A percentile compares a stretch with the other conserved stretches of the same genome.
These are phyloP conservation scores for Chlamydomonas sp. DNA, from an alignment of 139 green algal species.

Conservation along the genomic window DNA sequence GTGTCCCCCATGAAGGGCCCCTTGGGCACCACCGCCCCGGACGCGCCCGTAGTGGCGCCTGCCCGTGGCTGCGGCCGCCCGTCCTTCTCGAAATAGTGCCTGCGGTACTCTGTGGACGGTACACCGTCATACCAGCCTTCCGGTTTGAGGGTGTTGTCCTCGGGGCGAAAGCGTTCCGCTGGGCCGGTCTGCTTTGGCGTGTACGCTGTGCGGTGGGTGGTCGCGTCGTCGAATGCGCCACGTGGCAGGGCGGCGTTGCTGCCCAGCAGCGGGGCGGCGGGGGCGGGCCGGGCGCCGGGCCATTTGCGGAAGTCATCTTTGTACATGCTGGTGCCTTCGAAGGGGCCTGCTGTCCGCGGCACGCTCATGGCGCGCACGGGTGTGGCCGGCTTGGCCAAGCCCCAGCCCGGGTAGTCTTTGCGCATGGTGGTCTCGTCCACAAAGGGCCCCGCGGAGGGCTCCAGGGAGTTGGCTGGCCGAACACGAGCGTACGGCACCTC, in stretches of 20 bases:
- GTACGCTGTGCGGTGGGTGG: slow-evolving; percentile 22
- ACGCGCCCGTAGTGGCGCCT: neutral
- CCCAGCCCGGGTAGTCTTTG: slow-evolving; percentile 23
- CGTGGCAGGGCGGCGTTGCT: slow-evolving; percentile 3
- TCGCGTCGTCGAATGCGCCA: slow-evolving; percentile 26
- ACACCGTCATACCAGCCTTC: slow-evolving; percentile 35
- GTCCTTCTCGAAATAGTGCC: slow-evolving; percentile 6
- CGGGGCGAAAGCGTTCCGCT: neutral
- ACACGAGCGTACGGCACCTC: slow-evolving; percentile 34
- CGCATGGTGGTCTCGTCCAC: slow-evolving; percentile 20
- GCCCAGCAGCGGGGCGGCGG: neutral
- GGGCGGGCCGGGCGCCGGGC: neutral
- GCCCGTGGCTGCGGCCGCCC: slow-evolving; percentile 19
- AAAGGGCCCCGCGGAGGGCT: slow-evolving; percentile 7
- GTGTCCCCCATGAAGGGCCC: neutral
- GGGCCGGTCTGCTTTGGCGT: slow-evolving; percentile 26
- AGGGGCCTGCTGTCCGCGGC: slow-evolving; percentile 15
- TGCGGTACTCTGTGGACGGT: slow-evolving; percentile 18
- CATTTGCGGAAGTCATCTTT: slow-evolving; percentile 27
- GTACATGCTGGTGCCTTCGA: slow-evolving; percentile 22
- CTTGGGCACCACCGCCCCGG: slow-evolving; percentile 2
- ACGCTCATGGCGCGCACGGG: slow-evolving; percentile 16
- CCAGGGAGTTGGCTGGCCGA: neutral
- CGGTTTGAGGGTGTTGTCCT: neutral
- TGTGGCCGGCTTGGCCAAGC: neutral